Conservation (phyloP, 345 rosid species). For the Hibiscus mutabilis region DNA sequence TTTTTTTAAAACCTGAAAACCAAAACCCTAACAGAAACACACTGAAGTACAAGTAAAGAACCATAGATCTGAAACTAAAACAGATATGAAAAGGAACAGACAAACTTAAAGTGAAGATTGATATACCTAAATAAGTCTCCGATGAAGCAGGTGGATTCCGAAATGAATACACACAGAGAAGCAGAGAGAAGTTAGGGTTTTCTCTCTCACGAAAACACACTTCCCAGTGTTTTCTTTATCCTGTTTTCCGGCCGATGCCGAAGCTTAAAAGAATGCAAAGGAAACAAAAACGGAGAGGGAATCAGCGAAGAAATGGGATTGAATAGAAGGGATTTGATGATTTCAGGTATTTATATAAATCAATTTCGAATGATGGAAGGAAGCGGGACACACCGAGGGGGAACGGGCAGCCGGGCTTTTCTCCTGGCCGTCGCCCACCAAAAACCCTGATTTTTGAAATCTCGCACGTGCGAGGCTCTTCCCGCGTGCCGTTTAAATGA, state of each 20-base stretch:
- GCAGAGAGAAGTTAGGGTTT: constrained; percentile 26
- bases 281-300: background rate
- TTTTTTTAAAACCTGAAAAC: background rate
- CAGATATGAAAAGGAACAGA: background rate
- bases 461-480: constrained; percentile 16
- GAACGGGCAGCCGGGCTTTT: constrained; percentile 14
- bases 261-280: constrained; percentile 6
- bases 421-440: constrained; percentile 18
- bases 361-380: constrained; percentile 49
- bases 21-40: constrained; percentile 13
- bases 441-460: constrained; percentile 41
- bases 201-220: background rate
- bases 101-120: background rate
- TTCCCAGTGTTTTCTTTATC: background rate
- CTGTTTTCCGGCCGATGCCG: background rate
- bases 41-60: constrained; percentile 12
- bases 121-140: constrained; percentile 16
- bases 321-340: background rate
- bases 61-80: constrained; percentile 18
- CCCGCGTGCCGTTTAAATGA: background rate
- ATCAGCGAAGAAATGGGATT: constrained; percentile 1
- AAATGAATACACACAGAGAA: background rate
- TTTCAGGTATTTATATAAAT: background rate
- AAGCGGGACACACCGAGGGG: constrained; percentile 45
- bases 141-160: background rate